phyloP scores from a whole-genome alignment of 208 protist species.

The Angomonas deanei region DNA sequence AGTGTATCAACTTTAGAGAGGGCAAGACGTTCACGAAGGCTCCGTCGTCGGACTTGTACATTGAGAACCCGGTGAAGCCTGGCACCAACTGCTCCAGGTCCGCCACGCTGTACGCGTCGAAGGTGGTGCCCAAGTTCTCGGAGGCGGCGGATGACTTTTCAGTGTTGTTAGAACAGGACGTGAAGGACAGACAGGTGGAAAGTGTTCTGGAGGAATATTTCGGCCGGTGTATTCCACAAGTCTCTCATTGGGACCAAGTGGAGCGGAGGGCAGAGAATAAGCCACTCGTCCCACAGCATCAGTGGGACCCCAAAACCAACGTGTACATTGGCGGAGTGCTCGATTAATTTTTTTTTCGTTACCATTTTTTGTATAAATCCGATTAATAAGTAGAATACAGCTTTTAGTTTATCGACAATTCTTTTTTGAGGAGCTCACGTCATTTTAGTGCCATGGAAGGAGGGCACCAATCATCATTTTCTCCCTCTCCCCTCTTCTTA shows the following conservation, averaged over 20 bases:
- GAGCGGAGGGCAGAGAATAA: not conserved
- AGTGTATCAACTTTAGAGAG: conserved; percentile 65
- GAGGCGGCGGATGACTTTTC: conserved; percentile 27
- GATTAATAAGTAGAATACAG: too few relatives aligned
- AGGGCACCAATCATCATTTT: not conserved
- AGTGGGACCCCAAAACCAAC: conserved; percentile 46
- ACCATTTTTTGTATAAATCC: conserved; percentile 9
- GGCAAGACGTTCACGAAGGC: conserved; percentile 43
- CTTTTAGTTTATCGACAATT: not conserved
- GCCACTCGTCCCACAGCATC: conserved; percentile 21
- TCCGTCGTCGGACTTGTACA: conserved; percentile 35
- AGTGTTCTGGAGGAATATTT: conserved; percentile 13
- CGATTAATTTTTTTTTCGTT: not conserved
- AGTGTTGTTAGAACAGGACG: conserved; percentile 25
- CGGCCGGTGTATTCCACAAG: conserved; percentile 2
- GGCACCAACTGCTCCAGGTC: conserved; percentile 60
- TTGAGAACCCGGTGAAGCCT: conserved; percentile 67
- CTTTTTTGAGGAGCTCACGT: not conserved
- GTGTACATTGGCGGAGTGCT: conserved; percentile 48
- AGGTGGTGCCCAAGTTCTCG: conserved; percentile 49
- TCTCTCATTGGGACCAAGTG: conserved; percentile 13
- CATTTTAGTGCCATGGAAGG: not conserved
- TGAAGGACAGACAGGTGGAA: conserved; percentile 14
- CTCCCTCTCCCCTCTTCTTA: not conserved
- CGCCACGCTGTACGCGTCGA: conserved; percentile 35